Evolutionary conservation across 2,329 filamentous ascomycete genomes (phyloP).

Genomic region (Cladosporium sp.): DNA sequence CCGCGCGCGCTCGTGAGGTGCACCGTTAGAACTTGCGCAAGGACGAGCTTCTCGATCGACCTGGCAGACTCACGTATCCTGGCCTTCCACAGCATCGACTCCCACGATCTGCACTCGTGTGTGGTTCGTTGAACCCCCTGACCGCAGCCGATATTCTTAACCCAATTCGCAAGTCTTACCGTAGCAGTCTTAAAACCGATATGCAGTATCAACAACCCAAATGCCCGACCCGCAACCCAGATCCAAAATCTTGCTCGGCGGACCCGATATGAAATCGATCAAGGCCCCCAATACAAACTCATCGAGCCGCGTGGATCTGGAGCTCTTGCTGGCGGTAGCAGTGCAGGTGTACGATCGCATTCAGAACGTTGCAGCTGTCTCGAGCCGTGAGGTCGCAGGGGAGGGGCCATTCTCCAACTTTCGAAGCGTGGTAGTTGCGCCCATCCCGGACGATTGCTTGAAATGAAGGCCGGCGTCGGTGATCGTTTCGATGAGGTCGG

Average conservation of each 20-base stretch:
- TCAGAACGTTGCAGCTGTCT: not conserved
- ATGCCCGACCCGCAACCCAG: conserved; percentile 88
- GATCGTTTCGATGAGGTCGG: no score
- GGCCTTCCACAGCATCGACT: not conserved
- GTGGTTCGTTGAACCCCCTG: no score
- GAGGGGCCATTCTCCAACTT: conserved; percentile 1
- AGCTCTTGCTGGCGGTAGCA: not conserved
- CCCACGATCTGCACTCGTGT: no score
- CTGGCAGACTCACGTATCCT: not conserved
- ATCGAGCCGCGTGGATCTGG: no score
- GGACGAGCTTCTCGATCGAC: not conserved
- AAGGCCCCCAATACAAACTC: not conserved
- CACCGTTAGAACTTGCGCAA: no score
- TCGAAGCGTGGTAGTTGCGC: conserved; percentile 5
- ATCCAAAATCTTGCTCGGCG: conserved; percentile 45
- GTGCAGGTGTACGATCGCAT: not conserved
- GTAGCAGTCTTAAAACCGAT: not conserved
- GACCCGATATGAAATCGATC: not conserved
- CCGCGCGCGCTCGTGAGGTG: no score
- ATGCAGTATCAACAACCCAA: conserved; percentile 83
- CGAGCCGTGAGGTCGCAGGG: not conserved
- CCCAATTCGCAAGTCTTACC: conserved; percentile 44
- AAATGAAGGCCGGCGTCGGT: not conserved
- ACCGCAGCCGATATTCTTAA: conserved; percentile 11
- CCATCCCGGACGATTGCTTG: not conserved